These are phyloP conservation scores for Maudiozyma barnettii DNA, from an alignment of 805 yeast genomes.

Conservation along the genomic window DNA sequence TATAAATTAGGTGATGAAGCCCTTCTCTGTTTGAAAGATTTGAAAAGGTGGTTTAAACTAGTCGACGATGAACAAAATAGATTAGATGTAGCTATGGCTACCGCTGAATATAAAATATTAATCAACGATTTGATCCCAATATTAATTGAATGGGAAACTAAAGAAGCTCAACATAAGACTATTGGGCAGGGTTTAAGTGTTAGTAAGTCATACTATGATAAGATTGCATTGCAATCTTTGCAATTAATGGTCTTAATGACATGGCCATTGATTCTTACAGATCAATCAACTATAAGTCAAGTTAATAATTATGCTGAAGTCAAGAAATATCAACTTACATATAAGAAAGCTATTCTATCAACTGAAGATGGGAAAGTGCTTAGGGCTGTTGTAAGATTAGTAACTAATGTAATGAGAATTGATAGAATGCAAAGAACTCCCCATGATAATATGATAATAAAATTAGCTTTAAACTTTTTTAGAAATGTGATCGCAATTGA, in stretches of 20 bases:
- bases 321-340: constrained; percentile 55
- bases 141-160: constrained; percentile 59
- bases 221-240: constrained; percentile 59
- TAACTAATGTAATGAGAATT: constrained; percentile 48
- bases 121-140: constrained; percentile 66
- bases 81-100: constrained; percentile 80
- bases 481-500: constrained; percentile 73
- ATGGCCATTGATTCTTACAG: constrained; percentile 70
- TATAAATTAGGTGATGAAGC: constrained; percentile 78
- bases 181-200: constrained; percentile 18
- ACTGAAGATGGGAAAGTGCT: constrained; percentile 53
- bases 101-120: constrained; percentile 71
- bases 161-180: constrained; percentile 19
- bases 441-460: constrained; percentile 63
- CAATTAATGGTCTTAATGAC: constrained; percentile 78
- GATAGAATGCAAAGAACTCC: constrained; percentile 48
- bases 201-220: constrained; percentile 34
- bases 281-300: constrained; percentile 50
- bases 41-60: constrained; percentile 77
- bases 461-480: constrained; percentile 62
- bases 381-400: constrained; percentile 59
- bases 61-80: constrained; percentile 66
- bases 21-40: constrained; percentile 71
- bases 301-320: constrained; percentile 48
- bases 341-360: constrained; percentile 58